Evolutionary conservation across 495 filamentous ascomycete genomes (phyloP).

Genomic region (Podospora tetraspora): DNA sequence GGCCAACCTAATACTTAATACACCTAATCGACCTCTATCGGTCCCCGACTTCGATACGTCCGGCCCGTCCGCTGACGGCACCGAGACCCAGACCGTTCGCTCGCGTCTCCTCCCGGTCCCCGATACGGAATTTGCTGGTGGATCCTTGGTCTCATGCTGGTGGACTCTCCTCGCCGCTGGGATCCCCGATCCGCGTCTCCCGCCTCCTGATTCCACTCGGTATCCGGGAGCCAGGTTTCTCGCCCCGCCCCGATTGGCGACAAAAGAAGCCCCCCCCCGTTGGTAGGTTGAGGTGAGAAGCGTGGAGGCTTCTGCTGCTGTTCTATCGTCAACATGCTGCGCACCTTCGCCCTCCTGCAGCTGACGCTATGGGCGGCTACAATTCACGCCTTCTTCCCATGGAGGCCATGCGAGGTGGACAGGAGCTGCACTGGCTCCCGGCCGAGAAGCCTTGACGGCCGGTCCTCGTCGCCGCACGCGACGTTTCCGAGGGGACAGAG

Average conservation of each 20-base stretch:
- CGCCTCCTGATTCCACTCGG: not conserved
- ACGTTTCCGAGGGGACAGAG: not conserved
- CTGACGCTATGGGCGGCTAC: conserved; percentile 39
- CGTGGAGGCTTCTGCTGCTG: conserved; percentile 21
- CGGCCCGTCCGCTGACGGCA: not conserved
- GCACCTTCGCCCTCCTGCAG: conserved; percentile 30
- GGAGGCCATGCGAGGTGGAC: conserved; percentile 23
- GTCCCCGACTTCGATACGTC: conserved; percentile 5
- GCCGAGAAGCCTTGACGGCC: not conserved
- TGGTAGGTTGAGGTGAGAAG: conserved; percentile 21
- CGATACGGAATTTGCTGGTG: conserved; percentile 5
- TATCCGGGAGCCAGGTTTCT: conserved; percentile 4
- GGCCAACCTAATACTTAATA: conserved; percentile 10
- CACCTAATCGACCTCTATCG: conserved; percentile 5
- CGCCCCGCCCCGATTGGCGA: conserved; percentile 4
- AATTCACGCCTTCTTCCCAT: conserved; percentile 36
- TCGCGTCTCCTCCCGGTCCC: not conserved
- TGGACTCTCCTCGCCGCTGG: not conserved
- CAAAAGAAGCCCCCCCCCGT: conserved; percentile 9
- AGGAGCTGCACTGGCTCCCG: conserved; percentile 10
- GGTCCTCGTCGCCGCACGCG: not conserved
- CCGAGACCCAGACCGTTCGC: conserved; percentile 4
- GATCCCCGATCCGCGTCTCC: conserved; percentile 1
- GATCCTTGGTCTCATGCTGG: conserved; percentile 2
- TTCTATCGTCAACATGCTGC: conserved; percentile 35